These are phyloP conservation scores for Ophiostoma australiae DNA, from an alignment of 2,329 filamentous ascomycete genomes.

Conservation along the genomic window DNA sequence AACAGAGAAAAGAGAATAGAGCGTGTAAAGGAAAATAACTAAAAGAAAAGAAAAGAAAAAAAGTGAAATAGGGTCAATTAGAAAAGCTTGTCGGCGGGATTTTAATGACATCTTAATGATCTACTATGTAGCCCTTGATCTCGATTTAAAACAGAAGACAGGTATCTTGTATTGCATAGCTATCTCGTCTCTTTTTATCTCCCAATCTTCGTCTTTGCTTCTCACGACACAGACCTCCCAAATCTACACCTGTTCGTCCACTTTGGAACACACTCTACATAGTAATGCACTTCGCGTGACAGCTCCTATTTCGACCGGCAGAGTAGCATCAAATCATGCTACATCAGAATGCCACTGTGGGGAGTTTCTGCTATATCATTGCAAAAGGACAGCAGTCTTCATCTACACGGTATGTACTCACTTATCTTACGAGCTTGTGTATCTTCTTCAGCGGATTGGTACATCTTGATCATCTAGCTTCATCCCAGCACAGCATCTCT, in stretches of 20 bases:
- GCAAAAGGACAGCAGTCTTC: too few relatives aligned
- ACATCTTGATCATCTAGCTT: background rate
- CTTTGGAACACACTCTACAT: background rate
- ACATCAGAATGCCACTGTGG: slow-evolving; percentile 2
- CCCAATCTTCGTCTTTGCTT: background rate
- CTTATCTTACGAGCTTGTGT: background rate
- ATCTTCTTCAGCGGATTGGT: background rate
- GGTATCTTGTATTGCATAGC: background rate
- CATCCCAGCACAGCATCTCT: background rate
- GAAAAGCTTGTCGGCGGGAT: background rate
- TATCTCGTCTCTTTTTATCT: background rate
- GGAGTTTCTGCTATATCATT: background rate
- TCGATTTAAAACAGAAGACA: background rate
- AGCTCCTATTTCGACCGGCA: background rate
- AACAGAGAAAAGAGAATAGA: background rate
- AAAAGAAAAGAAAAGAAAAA: background rate
- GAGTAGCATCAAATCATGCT: background rate
- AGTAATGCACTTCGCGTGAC: background rate
- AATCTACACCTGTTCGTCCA: slow-evolving; percentile 10
- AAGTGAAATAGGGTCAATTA: background rate
- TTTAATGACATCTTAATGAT: background rate
- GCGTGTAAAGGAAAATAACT: background rate
- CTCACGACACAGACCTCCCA: background rate
- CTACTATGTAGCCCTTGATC: background rate
- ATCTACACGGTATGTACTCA: too few relatives aligned